These are phyloP conservation scores for Fusarium sp. DNA, from an alignment of 2,329 filamentous ascomycete genomes.

Conservation along the genomic window DNA sequence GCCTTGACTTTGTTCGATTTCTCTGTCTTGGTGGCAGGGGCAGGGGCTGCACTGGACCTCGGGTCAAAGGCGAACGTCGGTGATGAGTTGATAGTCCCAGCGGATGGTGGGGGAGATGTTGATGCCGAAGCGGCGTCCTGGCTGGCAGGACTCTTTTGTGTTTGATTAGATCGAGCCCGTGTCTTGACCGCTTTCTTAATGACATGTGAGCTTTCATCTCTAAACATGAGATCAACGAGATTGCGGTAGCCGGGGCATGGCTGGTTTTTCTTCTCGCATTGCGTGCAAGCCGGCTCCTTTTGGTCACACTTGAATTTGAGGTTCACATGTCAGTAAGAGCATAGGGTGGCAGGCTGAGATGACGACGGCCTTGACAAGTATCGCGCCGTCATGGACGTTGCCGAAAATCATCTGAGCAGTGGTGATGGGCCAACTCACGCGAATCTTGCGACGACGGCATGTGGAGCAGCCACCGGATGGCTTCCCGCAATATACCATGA, in stretches of 20 bases:
- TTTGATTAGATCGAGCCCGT: conserved; percentile 42
- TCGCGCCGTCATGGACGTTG: background rate
- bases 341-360: background rate
- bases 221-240: conserved; percentile 68
- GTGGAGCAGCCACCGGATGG: conserved; percentile 68
- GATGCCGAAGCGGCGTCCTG: conserved; percentile 35
- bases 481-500: conserved; percentile 70
- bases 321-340: conserved; percentile 13
- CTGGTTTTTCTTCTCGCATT: conserved; percentile 65
- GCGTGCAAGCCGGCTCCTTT: conserved; percentile 63
- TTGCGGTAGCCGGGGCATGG: conserved; percentile 68
- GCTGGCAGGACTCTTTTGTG: conserved; percentile 39
- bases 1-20: conserved; percentile 11
- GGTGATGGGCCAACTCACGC: conserved; percentile 56
- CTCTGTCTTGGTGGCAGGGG: conserved; percentile 12
- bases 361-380: background rate
- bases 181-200: conserved; percentile 63
- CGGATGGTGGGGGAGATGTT: conserved; percentile 25
- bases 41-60: background rate
- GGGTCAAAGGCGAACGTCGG: conserved; percentile 15
- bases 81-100: conserved; percentile 14
- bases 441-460: conserved; percentile 68
- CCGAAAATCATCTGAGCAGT: background rate
- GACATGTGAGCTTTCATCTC: conserved; percentile 68
- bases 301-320: conserved; percentile 63